Evolutionary conservation across 805 yeast genomes (phyloP).

Genomic region (Hagleromyces aurorensis): DNA sequence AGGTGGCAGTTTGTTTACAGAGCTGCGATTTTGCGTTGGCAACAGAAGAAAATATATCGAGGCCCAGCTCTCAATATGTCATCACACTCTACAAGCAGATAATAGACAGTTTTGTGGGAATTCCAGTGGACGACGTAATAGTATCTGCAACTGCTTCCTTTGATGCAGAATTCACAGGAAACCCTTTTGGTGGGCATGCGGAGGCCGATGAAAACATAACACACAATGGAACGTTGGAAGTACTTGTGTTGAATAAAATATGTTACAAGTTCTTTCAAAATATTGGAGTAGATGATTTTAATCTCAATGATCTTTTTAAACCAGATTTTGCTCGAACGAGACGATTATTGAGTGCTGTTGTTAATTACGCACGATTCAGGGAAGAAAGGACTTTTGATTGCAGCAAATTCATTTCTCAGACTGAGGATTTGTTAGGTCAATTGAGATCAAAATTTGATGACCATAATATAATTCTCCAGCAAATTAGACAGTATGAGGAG

Average conservation of each 20-base stretch:
- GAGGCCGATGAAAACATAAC: slow-evolving; percentile 15
- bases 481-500: slow-evolving; percentile 32
- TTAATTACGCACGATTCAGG: slow-evolving; percentile 77
- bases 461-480: slow-evolving; percentile 32
- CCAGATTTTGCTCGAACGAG: slow-evolving; percentile 67
- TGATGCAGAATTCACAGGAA: slow-evolving; percentile 4
- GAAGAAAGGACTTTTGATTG: slow-evolving; percentile 69
- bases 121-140: slow-evolving; percentile 32
- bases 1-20: slow-evolving; percentile 50
- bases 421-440: slow-evolving; percentile 43
- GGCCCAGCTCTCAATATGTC: slow-evolving; percentile 52
- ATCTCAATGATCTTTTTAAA: slow-evolving; percentile 60
- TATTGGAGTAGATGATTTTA: slow-evolving; percentile 74
- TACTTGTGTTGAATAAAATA: slow-evolving; percentile 51
- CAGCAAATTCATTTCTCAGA: slow-evolving; percentile 49
- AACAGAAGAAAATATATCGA: slow-evolving; percentile 48
- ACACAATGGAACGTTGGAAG: slow-evolving; percentile 36
- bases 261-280: slow-evolving; percentile 55
- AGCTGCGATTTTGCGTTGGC: slow-evolving; percentile 52
- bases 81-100: slow-evolving; percentile 51
- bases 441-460: slow-evolving; percentile 37
- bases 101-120: slow-evolving; percentile 51
- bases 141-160: slow-evolving; percentile 5
- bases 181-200: slow-evolving; percentile 15
- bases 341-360: slow-evolving; percentile 69